Evolutionary conservation across 139 green algal genomes (phyloP).

Genomic region (Tetradesmus obliquus): DNA sequence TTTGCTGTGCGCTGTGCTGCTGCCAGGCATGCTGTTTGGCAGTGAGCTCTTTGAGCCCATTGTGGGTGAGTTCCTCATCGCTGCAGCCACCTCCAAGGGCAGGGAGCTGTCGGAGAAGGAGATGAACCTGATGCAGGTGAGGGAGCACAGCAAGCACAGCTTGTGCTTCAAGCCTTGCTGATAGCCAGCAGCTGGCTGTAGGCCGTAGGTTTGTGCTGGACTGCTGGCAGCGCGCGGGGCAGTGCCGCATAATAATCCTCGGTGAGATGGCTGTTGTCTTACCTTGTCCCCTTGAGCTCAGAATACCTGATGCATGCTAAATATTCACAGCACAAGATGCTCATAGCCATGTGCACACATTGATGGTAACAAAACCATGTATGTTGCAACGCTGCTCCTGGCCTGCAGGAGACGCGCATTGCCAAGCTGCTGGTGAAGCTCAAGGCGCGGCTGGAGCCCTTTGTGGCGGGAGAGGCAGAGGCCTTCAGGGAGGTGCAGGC

Average conservation of each 20-base stretch:
- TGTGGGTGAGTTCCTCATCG: constrained; percentile 88
- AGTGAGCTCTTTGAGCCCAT: constrained; percentile 73
- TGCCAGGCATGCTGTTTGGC: constrained; percentile 88
- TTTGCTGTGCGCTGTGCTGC: too few species aligned
- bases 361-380: too few species aligned
- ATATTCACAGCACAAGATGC: too few species aligned
- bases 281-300: too few species aligned
- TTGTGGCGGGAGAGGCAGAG: constrained; percentile 75
- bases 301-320: too few species aligned
- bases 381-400: background rate
- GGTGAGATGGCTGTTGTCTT: too few species aligned
- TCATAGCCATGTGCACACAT: too few species aligned
- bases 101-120: constrained; percentile 46
- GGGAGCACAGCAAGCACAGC: background rate
- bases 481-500: constrained; percentile 72
- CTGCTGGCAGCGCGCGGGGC: too few species aligned
- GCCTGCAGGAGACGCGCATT: constrained; percentile 36
- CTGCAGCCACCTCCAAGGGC: constrained; percentile 55
- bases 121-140: constrained; percentile 12
- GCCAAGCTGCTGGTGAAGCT: constrained; percentile 68
- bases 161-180: background rate
- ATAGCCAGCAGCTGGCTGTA: background rate
- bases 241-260: too few species aligned
- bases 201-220: background rate
- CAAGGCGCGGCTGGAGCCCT: constrained; percentile 73